Percentiles rank a stretch among this genome's conserved stretches.
These are phyloP conservation scores for Pisolithus orientalis DNA, from an alignment of 768 basidiomycete genomes.

Conservation along the genomic window DNA sequence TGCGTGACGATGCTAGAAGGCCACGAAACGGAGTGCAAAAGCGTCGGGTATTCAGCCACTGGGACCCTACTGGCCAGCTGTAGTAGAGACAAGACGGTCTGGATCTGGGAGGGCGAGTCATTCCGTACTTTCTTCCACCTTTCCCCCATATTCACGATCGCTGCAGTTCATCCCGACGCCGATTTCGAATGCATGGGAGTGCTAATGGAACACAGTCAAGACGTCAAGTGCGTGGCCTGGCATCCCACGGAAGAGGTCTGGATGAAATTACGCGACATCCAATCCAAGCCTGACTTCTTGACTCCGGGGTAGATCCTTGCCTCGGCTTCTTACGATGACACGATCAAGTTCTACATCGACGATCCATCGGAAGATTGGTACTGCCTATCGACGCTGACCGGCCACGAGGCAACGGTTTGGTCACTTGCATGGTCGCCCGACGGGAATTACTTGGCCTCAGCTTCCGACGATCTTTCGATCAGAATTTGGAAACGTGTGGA, in stretches of 20 bases:
- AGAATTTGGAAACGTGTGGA: slow-evolving; percentile 75
- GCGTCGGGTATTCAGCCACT: slow-evolving; percentile 75
- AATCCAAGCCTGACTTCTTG: neutral
- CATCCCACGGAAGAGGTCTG: slow-evolving; percentile 90
- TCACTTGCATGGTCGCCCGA: slow-evolving; percentile 73
- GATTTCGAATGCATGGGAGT: slow-evolving; percentile 96
- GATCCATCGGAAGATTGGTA: slow-evolving; percentile 95
- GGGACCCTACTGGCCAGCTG: slow-evolving; percentile 85
- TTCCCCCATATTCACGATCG: neutral
- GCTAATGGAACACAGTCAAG: slow-evolving; percentile 94
- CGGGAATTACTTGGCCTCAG: slow-evolving; percentile 78
- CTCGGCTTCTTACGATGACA: slow-evolving; percentile 95
- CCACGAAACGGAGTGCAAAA: slow-evolving; percentile 96
- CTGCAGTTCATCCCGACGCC: slow-evolving; percentile 75
- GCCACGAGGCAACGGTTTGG: slow-evolving; percentile 91
- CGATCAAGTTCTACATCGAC: slow-evolving; percentile 87
- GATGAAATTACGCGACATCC: slow-evolving; percentile 1
- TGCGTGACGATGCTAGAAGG: slow-evolving; percentile 84
- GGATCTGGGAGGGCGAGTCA: slow-evolving; percentile 92
- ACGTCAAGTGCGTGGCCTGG: slow-evolving; percentile 94
- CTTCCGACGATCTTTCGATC: slow-evolving; percentile 79
- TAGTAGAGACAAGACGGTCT: slow-evolving; percentile 94
- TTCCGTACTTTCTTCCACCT: neutral
- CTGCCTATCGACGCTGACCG: slow-evolving; percentile 73
- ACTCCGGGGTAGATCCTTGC: slow-evolving; percentile 71